These are phyloP conservation scores for Plasmodiophora brassicae DNA, from an alignment of 208 protist genomes.

Conservation along the genomic window DNA sequence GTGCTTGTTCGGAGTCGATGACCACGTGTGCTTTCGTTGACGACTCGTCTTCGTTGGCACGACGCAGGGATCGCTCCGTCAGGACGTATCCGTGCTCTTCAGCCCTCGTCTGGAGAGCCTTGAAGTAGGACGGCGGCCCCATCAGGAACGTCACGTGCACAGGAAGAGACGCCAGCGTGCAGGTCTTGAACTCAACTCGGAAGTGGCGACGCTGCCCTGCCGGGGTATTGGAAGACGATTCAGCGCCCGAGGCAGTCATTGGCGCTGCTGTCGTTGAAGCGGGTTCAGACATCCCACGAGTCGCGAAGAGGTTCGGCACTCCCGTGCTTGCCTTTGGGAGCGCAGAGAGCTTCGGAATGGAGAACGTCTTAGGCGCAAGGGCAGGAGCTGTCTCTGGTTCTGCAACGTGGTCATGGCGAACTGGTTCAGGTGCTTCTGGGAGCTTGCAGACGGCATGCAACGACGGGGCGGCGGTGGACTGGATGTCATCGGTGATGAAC, in stretches of 20 bases:
- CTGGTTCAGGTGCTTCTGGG: too few species aligned
- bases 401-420: too few species aligned
- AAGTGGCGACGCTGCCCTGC: not conserved
- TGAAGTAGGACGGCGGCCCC: slow-evolving; percentile 1
- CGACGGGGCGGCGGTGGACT: not conserved
- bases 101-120: not conserved
- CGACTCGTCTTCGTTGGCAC: not conserved
- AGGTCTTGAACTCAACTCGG: not conserved
- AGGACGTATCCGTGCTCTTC: not conserved
- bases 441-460: not conserved
- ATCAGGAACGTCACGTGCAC: not conserved
- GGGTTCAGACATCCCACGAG: not conserved
- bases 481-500: not conserved
- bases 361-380: not conserved
- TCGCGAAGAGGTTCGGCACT: not conserved
- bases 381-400: not conserved
- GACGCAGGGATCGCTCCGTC: not conserved
- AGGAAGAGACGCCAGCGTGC: not conserved
- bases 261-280: not conserved
- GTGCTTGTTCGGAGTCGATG: too few species aligned
- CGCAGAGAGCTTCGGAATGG: not conserved
- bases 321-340: not conserved
- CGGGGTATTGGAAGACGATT: too few species aligned
- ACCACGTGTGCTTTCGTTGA: too few species aligned
- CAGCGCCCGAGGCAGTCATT: too few species aligned